A percentile compares a stretch with the other conserved stretches of the same genome.
phyloP scores from a whole-genome alignment of 257 asterid genomes.

The Nicotiana obtusifolia region DNA sequence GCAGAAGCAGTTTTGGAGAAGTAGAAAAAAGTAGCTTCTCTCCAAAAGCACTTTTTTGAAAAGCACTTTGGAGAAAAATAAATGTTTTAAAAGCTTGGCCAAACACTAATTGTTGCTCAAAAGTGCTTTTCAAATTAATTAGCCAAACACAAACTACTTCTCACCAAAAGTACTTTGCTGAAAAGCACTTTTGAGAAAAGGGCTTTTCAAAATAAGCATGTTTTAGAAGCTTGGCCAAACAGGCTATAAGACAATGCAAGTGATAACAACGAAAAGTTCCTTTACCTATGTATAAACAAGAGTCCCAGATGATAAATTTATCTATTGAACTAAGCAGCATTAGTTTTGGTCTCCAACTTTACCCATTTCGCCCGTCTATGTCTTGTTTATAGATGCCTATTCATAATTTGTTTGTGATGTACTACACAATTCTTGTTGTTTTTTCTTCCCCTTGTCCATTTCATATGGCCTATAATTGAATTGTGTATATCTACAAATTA shows the following conservation, averaged over 20 bases:
- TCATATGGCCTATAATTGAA: slow-evolving; percentile 2
- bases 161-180: too few species aligned
- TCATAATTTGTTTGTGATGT: not conserved
- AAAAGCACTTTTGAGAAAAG: too few species aligned
- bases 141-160: too few species aligned
- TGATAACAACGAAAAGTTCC: not conserved
- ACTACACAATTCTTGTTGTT: not conserved
- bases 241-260: not conserved
- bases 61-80: too few species aligned
- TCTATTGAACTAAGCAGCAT: not conserved
- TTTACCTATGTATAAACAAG: not conserved
- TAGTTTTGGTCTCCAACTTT: not conserved
- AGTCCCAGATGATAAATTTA: not conserved
- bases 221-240: too few species aligned
- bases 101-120: too few species aligned
- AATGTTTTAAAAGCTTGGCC: too few species aligned
- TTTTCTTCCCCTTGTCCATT: not conserved
- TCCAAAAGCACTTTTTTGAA: too few species aligned
- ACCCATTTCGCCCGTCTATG: not conserved
- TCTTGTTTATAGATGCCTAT: not conserved
- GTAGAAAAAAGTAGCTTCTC: too few species aligned
- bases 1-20: too few species aligned
- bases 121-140: too few species aligned
- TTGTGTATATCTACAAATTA: not conserved
- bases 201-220: too few species aligned